Conservation (phyloP, 1,139 yeast species). For the Diutina rugosa region DNA sequence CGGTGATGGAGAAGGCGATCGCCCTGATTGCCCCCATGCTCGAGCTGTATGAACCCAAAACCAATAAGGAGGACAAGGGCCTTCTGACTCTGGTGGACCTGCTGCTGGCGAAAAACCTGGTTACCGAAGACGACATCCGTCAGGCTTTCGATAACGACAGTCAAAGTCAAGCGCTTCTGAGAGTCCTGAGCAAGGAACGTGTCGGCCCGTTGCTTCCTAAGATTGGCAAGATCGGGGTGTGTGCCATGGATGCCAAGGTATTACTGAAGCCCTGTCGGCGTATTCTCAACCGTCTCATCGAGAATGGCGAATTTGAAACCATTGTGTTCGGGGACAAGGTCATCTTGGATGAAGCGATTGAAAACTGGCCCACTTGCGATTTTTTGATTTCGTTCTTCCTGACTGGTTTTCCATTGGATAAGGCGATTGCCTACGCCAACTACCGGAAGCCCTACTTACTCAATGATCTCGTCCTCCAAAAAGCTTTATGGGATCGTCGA, state of each 20-base stretch:
- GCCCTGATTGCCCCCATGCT: constrained; percentile 71
- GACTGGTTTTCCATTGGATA: constrained; percentile 92
- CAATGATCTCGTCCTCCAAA: constrained; percentile 84
- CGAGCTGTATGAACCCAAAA: constrained; percentile 59
- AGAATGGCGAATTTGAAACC: constrained; percentile 92
- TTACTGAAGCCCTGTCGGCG: constrained; percentile 92
- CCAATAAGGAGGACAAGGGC: constrained; percentile 37
- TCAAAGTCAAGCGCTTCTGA: neutral
- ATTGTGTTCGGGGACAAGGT: constrained; percentile 97
- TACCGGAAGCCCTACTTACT: constrained; percentile 82
- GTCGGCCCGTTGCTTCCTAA: constrained; percentile 22
- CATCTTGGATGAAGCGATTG: constrained; percentile 81
- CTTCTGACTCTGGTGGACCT: constrained; percentile 11
- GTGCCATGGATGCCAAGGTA: constrained; percentile 98
- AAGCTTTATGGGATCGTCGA: constrained; percentile 92
- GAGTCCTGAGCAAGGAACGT: neutral
- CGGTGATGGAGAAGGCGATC: constrained; percentile 37
- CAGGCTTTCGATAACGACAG: neutral
- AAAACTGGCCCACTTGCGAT: constrained; percentile 98
- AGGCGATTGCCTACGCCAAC: constrained; percentile 84
- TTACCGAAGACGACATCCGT: constrained; percentile 2
- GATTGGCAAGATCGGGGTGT: constrained; percentile 91
- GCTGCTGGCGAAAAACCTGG: constrained; percentile 8
- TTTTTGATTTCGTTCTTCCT: constrained; percentile 86
- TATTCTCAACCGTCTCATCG: constrained; percentile 76